Base-by-base conservation (phyloP, 2,329 filamentous ascomycete species). In the Neonectria coccinea region DNA sequence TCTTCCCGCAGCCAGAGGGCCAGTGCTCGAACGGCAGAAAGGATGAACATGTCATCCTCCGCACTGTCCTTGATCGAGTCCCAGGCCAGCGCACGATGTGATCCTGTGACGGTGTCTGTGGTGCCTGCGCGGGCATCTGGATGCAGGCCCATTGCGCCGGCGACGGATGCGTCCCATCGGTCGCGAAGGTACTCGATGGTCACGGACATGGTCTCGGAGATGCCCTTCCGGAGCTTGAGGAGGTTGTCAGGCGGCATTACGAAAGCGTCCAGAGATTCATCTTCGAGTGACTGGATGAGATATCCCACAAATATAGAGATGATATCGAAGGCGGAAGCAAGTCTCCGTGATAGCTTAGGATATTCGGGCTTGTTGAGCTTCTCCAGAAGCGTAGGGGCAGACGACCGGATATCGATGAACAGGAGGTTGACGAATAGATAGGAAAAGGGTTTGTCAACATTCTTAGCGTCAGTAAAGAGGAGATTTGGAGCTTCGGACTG, bases 1-100 rank as follows among this genome's bases (percentile, higher is more conserved):
- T 92, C 89, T 66, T 92, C 90, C 8, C 87, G 82, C n/a, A 92
- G 79, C 90, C 90, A 92, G 18, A 91, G 82, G 1, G 88, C 84
- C 31, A 92, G 72, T 0, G 86, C 79, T 48, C 87, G 80, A 22
- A 91, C 76, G 0, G 86, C 84, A 3, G 89, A 85, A 2, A 89
- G 81, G 2, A 90, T 80, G 8, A 92, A 79, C 1, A 86, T 84
- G 69, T 92, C 90, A 7, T 83, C 79, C 2, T 81, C 80, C 3
- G 79, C 79, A 31, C 80, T 78, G 65, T 83, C 79, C 10, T 82
- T 81, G 59, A 83, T 81, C 1, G 85, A 83, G 60, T 91, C 88
- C 88, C 88, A 91, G 0, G 85, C 80, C 14, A 90, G 77, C 0
- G 84, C 84, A 29, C 81, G 78, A 27, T 79, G 79, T 16, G 77